Base-by-base conservation (phyloP, 345 rosid genomes). In the Noccaea caerulescens region DNA sequence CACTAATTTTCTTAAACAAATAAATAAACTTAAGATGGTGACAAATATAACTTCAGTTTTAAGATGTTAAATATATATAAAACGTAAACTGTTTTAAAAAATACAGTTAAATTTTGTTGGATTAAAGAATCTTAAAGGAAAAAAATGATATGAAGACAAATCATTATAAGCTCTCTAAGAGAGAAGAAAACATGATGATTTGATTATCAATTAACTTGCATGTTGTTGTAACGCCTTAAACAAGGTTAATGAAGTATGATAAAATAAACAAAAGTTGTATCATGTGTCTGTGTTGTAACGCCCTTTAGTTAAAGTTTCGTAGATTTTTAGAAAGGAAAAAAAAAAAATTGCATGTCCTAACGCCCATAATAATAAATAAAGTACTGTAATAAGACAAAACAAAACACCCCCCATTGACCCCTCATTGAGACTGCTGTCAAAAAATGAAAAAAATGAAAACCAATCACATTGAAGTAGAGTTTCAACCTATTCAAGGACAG, bases 281-380 rank as follows among this genome's bases (percentile, higher is more conserved):
- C 30, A 27, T 27, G 30, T 27, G 30, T n/a, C n/a, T n/a, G n/a
- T 42, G 62, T 51, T 0, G 62, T 62, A 53, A 62, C 63, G 63
- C 34, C 56, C 56, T 71, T 51, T 41, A 5, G 12, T 23, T 16
- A 18, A 36, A 53, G 52, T 41, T 42, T 12, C 0, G 5, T 13
- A 51, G 16, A 62, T 13, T 0, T 0, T 25, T 27, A 27, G 4
- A 27, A 27, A 3, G 2, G 7, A 18, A 61, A 8, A 57, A 34
- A 63, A 62, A 46, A 55, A 72, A 64, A 55, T 5, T 64, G 71
- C 76, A 72, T 64, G 71, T 63, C 33, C 71, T 72, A 37, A 72
- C 71, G 71, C 71, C 52, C 52, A 56, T 56, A 64, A 37, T 56
- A 64, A 37, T 47, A 12, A 58, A 58, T 2, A 38, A 60, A 18